Evolutionary conservation across 2,329 filamentous ascomycete species (phyloP).

Genomic region (Harringtonia aguacate): DNA sequence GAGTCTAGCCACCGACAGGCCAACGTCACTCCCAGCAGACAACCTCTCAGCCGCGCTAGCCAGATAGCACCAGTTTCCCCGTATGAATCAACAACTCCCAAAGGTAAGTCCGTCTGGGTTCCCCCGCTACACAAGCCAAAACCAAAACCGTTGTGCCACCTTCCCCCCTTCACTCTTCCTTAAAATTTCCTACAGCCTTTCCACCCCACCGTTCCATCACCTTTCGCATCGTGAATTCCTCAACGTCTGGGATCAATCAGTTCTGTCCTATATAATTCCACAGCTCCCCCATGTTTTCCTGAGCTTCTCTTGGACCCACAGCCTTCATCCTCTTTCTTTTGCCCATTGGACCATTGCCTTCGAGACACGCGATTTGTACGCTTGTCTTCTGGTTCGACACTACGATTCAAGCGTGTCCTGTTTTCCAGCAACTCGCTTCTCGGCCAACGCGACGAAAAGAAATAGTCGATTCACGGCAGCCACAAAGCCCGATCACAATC

Average conservation of each 20-base stretch:
- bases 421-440: too few relatives aligned
- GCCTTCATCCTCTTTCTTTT: too few relatives aligned
- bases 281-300: too few relatives aligned
- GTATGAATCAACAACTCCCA: conserved; percentile 34
- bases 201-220: conserved; percentile 2
- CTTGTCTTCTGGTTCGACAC: too few relatives aligned
- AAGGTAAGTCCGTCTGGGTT: conserved; percentile 25
- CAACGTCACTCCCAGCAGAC: neutral
- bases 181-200: neutral
- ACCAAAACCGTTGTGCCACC: conserved; percentile 8
- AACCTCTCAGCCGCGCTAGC: conserved; percentile 5
- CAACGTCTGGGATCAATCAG: too few relatives aligned
- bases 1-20: conserved; percentile 3
- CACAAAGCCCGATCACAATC: neutral
- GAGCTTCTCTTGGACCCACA: too few relatives aligned
- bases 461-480: too few relatives aligned
- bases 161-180: conserved; percentile 3
- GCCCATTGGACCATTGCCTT: too few relatives aligned
- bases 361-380: too few relatives aligned
- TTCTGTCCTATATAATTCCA: neutral
- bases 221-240: neutral
- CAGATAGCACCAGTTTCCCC: conserved; percentile 10
- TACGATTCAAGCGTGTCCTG: too few relatives aligned
- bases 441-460: too few relatives aligned
- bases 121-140: conserved; percentile 9